Evolutionary conservation across 116 monocot species (phyloP), one percentile per base, ranked within the genome.

Genomic region (Iris pallida): DNA sequence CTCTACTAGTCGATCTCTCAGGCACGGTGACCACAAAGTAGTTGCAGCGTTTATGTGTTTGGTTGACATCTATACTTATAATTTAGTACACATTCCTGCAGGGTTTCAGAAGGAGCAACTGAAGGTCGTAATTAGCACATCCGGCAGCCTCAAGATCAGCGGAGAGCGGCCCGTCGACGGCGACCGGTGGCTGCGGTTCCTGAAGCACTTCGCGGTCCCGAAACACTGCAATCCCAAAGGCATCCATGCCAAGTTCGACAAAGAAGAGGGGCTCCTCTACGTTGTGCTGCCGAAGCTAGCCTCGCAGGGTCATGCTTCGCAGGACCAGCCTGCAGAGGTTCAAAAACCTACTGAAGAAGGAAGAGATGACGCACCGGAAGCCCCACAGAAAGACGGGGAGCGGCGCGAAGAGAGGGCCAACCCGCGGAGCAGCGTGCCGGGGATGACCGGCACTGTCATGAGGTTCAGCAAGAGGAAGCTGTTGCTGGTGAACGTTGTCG

Each of bases 41-140:
- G 7, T 17, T 30, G 30, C 30, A 30, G 30, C 3, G 30, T 30
- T 30, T 30, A 30, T 30, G 30, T 30, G 30, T 30, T 30, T 30
- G 30, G 30, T 30, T 30, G 30, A 3, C 30, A 30, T n/a, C n/a
- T n/a, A n/a, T 30, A 30, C 30, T 30, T 30, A 30, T 30, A 30
- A 30, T 30, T 30, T 30, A 30, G 3, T 0, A 30, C 30, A 4
- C 42, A 7, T 16, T 44, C 40, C 44, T 47, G 42, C 43, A 78
- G 81, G 71, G 43, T 85, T 78, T 68, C 68, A 72, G 55, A 85
- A 81, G 60, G 78, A 81, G 41, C 68, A 81, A 17, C 49, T 85
- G 55, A 85, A 75, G 47, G 81, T 78, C 20, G 64, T 56, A 42
- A 71, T 72, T 14, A 72, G 61, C 66, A 69, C 66, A 10, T 67